phyloP scores from a whole-genome alignment of 23 red algal genomes.

The Gracilaria gracilis region DNA sequence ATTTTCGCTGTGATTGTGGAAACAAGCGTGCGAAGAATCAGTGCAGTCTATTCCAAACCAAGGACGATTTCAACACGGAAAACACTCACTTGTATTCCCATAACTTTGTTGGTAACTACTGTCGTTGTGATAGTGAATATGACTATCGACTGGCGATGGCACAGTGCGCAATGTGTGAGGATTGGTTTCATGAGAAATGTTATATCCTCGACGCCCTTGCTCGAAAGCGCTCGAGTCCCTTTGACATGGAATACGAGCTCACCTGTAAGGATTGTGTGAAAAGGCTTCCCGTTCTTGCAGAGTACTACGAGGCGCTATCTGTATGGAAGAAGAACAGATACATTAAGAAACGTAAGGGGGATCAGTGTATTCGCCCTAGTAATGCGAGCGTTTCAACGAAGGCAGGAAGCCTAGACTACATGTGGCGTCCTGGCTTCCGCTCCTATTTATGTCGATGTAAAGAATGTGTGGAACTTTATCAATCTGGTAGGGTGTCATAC shows the following conservation, averaged over 20 bases:
- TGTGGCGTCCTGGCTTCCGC: constrained; percentile 65
- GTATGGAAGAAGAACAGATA: constrained; percentile 37
- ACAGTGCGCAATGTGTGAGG: constrained; percentile 82
- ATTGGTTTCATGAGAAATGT: constrained; percentile 81
- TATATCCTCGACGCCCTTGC: constrained; percentile 22
- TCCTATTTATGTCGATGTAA: constrained; percentile 48
- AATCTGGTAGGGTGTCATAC: constrained; percentile 1
- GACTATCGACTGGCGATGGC: constrained; percentile 56
- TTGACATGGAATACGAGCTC: constrained; percentile 69
- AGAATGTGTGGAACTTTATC: constrained; percentile 58
- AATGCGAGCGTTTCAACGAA: constrained; percentile 39
- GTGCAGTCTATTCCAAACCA: constrained; percentile 40
- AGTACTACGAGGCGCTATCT: constrained; percentile 52
- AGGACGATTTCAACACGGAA: constrained; percentile 48
- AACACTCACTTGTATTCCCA: constrained; percentile 65
- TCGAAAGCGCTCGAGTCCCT: background rate
- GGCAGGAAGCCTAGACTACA: constrained; percentile 45
- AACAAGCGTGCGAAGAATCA: constrained; percentile 61
- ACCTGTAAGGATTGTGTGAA: constrained; percentile 73
- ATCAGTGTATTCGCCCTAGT: constrained; percentile 38
- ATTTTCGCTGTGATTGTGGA: constrained; percentile 81
- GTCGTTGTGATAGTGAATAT: constrained; percentile 69
- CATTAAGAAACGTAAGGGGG: constrained; percentile 4
- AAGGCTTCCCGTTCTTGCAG: constrained; percentile 49
- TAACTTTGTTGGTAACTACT: constrained; percentile 70